Base-by-base conservation (phyloP, 129 eudicot species). In the Saussurea involucrata region DNA sequence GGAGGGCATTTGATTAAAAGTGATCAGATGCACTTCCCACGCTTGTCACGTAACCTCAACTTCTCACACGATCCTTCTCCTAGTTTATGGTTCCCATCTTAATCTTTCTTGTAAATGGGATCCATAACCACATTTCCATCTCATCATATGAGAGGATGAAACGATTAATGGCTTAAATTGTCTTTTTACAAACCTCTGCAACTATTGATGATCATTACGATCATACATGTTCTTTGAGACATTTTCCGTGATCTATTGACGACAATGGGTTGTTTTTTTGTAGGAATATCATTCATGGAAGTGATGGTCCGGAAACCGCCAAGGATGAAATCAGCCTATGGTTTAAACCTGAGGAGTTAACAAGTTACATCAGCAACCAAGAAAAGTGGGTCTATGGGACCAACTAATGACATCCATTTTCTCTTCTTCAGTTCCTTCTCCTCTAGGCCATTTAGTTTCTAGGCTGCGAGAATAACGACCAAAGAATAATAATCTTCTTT, bases 221-320 rank as follows among this genome's bases (percentile, higher is more conserved):
- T 17, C 61, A n/a, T 53, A 53, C 22, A n/a, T 53, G n/a, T 53
- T n/a, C 61, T 53, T 17, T 17, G 22, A 53, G 18, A 17, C 8
- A 64, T 40, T 72, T 36, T 74, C 24, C 12, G 27, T 65, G 31
- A 13, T 65, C 1, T 6, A 20, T 37, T 69, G 25, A 36, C 77
- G 36, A 15, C 25, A 15, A 10, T 64, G 18, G 31, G 68, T 5
- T 42, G 77, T 33, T 65, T 21, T 3, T n/a, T 78, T 80, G 64
- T 76, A 95, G 99, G 77, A 95, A 95, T 66, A 95, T 95, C 34
- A 95, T 95, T 65, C 99, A 95, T 72, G 99, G 99, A 67, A 95
- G 99, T 33, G 99, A 95, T 63, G 99, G 99, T 25, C 99, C 95
- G 3, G 99, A 95, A 89, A 95, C 99, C 0, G 99, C 99, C 75